phyloP scores from a whole-genome alignment of 441 rosid genomes.

The Gossypium aridum region DNA sequence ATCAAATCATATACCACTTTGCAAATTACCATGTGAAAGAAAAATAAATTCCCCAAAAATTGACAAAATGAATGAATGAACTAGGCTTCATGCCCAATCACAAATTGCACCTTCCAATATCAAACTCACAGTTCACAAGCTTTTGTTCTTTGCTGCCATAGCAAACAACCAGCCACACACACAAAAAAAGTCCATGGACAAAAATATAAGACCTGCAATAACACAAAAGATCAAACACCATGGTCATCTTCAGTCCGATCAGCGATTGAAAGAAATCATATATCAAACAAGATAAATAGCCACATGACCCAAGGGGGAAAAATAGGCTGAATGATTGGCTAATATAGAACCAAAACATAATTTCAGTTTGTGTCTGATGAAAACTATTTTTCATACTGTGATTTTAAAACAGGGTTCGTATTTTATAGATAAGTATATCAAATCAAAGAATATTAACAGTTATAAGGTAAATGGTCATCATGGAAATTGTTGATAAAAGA shows the following conservation, averaged over 20 bases:
- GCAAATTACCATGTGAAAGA: neutral
- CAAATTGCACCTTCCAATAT: slow-evolving; percentile 8
- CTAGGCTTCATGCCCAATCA: slow-evolving; percentile 17
- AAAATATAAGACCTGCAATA: slow-evolving; percentile 24
- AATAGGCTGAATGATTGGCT: neutral
- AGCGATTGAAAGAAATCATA: neutral
- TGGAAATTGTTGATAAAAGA: neutral
- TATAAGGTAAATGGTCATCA: neutral
- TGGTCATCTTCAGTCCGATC: neutral
- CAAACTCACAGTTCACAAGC: slow-evolving; percentile 8
- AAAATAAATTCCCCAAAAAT: neutral
- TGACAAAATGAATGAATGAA: neutral
- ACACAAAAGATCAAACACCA: slow-evolving; percentile 1
- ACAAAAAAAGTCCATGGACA: neutral
- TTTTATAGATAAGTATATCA: neutral
- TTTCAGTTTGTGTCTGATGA: neutral
- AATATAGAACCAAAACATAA: neutral
- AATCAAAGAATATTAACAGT: neutral
- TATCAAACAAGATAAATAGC: neutral
- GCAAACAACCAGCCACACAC: slow-evolving; percentile 14
- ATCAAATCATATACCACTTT: slow-evolving; percentile 28
- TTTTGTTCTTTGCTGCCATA: slow-evolving; percentile 15
- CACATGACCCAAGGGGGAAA: neutral
- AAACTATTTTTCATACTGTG: neutral
- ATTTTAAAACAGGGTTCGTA: neutral